These are phyloP conservation scores for Pulicaria dysenterica DNA, from an alignment of 129 eudicot genomes.

Conservation along the genomic window DNA sequence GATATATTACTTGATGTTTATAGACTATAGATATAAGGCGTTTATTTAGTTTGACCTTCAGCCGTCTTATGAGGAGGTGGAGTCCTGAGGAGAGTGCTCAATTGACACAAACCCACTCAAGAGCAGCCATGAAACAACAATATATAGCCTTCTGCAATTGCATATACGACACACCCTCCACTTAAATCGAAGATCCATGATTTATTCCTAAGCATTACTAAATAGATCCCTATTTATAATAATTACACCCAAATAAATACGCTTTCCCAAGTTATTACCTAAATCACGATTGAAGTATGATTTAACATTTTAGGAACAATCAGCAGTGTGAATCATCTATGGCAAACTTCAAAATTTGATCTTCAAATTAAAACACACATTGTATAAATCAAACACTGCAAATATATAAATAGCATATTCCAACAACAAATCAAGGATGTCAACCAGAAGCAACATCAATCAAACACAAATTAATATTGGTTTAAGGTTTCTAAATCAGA, in stretches of 20 bases:
- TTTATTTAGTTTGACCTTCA: background rate
- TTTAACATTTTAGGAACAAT: background rate
- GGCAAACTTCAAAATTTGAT: background rate
- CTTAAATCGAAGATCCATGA: background rate
- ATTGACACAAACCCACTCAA: background rate
- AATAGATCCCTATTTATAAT: background rate
- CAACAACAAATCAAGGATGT: background rate
- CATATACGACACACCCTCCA: background rate
- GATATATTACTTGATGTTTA: background rate
- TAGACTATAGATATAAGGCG: background rate
- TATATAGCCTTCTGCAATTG: background rate
- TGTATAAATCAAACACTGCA: background rate
- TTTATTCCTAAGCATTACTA: background rate
- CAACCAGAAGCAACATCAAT: constrained; percentile 1
- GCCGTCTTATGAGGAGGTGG: background rate
- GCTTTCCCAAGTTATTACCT: background rate
- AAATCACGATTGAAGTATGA: background rate
- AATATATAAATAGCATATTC: background rate
- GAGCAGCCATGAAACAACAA: constrained; percentile 1
- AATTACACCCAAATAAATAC: background rate
- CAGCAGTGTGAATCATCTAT: constrained; percentile 7
- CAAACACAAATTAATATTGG: background rate
- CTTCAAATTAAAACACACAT: background rate
- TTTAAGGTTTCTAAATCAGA: background rate
- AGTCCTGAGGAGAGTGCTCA: background rate